These are phyloP conservation scores for Penicillium sp. DNA, from an alignment of 2,329 filamentous ascomycete genomes.

Conservation along the genomic window DNA sequence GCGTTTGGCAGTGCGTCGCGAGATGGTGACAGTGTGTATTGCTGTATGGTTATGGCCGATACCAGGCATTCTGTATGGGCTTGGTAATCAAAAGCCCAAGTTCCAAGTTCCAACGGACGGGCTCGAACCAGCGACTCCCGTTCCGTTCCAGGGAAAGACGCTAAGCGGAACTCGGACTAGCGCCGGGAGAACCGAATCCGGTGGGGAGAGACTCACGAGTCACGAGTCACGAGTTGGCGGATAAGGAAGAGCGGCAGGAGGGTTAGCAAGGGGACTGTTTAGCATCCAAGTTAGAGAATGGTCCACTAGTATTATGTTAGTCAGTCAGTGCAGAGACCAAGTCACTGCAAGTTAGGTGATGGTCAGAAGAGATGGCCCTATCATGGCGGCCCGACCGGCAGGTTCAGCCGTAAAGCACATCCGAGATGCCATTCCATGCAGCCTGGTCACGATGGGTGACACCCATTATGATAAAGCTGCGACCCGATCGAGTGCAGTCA, in stretches of 20 bases:
- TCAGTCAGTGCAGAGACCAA: neutral
- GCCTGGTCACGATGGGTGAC: neutral
- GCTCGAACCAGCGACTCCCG: neutral
- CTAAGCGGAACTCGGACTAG: slow-evolving; percentile 12
- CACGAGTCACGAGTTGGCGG: neutral
- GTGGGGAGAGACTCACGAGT: slow-evolving; percentile 8
- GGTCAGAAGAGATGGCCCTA: neutral
- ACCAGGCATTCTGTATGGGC: neutral
- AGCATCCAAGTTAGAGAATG: slow-evolving; percentile 13
- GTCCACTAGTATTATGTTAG: neutral
- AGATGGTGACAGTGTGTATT: neutral
- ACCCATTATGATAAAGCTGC: slow-evolving; percentile 7
- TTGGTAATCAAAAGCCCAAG: neutral
- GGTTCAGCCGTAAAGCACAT: slow-evolving; percentile 11
- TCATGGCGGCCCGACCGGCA: slow-evolving; percentile 1
- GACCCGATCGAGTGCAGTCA: slow-evolving; percentile 3
- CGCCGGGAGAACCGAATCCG: slow-evolving; percentile 15
- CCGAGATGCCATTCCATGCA: slow-evolving; percentile 7
- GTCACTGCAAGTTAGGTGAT: neutral
- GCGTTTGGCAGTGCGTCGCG: neutral
- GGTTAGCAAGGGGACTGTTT: neutral
- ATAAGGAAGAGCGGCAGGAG: neutral
- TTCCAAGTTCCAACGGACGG: neutral
- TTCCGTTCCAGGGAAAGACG: neutral
- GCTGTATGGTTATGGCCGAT: slow-evolving; percentile 1